Evolutionary conservation across 2,329 filamentous ascomycete species (phyloP).

Genomic region (Westerdykella aurantiaca): DNA sequence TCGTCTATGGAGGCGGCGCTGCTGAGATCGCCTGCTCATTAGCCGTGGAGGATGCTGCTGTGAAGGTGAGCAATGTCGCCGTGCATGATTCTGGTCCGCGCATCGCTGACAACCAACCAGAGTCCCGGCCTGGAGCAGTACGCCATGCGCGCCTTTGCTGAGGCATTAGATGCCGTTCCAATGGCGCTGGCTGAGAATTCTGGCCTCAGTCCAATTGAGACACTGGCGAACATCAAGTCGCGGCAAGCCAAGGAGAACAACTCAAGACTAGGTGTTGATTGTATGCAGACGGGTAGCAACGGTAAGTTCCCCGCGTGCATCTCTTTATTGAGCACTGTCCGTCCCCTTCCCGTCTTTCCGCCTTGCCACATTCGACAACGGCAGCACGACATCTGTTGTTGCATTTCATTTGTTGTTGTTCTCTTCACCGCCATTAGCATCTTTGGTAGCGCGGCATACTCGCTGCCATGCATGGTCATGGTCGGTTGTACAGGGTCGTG

Average conservation of each 20-base stretch:
- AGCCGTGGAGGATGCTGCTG: slow-evolving; percentile 89
- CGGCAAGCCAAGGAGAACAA: slow-evolving; percentile 86
- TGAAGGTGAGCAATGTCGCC: slow-evolving; percentile 52
- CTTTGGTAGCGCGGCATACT: slow-evolving; percentile 6
- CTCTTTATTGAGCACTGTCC: slow-evolving; percentile 6
- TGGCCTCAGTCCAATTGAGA: slow-evolving; percentile 91
- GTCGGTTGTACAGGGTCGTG: slow-evolving; percentile 5
- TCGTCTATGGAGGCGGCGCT: slow-evolving; percentile 94
- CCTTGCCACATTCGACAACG: neutral
- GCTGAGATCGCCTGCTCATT: slow-evolving; percentile 96
- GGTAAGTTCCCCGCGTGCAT: slow-evolving; percentile 43
- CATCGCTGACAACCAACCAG: slow-evolving; percentile 34
- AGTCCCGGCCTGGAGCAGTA: slow-evolving; percentile 98
- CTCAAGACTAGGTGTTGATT: slow-evolving; percentile 83
- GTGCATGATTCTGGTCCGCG: neutral
- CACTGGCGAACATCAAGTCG: slow-evolving; percentile 89
- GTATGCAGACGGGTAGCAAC: slow-evolving; percentile 92
- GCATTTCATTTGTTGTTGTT: slow-evolving; percentile 7
- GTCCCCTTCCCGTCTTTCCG: slow-evolving; percentile 2
- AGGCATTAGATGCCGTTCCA: slow-evolving; percentile 86
- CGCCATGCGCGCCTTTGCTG: slow-evolving; percentile 95
- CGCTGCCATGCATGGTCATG: slow-evolving; percentile 12
- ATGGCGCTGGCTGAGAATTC: slow-evolving; percentile 98
- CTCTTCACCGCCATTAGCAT: slow-evolving; percentile 12
- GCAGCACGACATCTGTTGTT: slow-evolving; percentile 7